A percentile compares a stretch with the other conserved stretches of the same genome.
phyloP scores from a whole-genome alignment of 2,329 filamentous ascomycete species.

The Xylaria sp. region DNA sequence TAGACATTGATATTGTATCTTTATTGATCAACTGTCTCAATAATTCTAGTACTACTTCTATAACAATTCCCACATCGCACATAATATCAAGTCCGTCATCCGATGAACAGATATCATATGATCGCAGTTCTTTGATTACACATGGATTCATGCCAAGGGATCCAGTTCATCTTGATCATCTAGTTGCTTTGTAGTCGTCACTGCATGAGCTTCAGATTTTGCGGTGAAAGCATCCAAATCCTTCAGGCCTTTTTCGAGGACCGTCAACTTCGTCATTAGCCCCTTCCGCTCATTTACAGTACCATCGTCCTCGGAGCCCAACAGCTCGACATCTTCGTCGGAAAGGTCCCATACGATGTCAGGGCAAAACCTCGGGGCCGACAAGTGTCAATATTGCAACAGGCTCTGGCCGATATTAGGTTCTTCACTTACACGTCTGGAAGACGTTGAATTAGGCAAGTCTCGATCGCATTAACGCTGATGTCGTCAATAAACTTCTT shows the following conservation, averaged over 20 bases:
- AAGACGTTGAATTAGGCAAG: conserved; percentile 30
- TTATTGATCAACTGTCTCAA: neutral
- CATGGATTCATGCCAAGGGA: neutral
- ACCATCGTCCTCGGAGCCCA: conserved; percentile 31
- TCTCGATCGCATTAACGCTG: conserved; percentile 33
- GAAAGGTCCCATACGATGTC: conserved; percentile 32
- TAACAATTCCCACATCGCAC: neutral
- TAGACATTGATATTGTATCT: conserved; percentile 2
- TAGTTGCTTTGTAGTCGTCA: conserved; percentile 1
- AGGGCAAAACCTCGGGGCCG: conserved; percentile 23
- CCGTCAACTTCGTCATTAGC: conserved; percentile 23
- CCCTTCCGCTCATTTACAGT: conserved; percentile 26
- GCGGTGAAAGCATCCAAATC: conserved; percentile 32
- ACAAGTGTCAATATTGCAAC: neutral
- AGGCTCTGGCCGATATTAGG: too few species aligned
- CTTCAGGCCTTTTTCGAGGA: conserved; percentile 30
- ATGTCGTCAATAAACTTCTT: conserved; percentile 36
- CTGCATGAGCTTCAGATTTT: conserved; percentile 18
- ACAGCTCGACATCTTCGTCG: conserved; percentile 25
- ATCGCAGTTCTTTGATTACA: neutral
- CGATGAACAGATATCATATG: neutral
- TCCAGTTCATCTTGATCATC: neutral
- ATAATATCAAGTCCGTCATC: neutral
- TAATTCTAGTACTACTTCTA: neutral
- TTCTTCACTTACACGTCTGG: conserved; percentile 30